Base-by-base conservation (phyloP, 2,329 filamentous ascomycete genomes). In the Emydomyces testavorans region DNA sequence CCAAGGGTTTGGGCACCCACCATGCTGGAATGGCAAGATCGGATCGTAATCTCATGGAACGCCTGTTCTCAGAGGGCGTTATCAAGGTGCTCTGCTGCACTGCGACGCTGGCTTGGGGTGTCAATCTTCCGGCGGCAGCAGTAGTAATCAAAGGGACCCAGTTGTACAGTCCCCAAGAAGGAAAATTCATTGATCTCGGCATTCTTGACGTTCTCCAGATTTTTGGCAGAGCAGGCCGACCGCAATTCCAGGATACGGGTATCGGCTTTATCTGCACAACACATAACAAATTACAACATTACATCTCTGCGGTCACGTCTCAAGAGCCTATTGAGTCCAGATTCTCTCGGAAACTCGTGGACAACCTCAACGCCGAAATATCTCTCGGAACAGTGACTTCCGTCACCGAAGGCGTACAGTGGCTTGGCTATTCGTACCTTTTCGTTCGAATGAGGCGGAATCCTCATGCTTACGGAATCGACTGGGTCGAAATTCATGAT, bases 141-240 rank as follows among this genome's bases (percentile, higher is more conserved):
- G 92, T 98, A 43, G 78, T 98, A 46, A 98, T 98, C 74, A 98
- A 98, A 64, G 92, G 92, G 13, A 98, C 92, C 0, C 90, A 96
- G 61, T 78, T 98, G 0, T 98, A 98, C 68, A 96, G 89, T 62
- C 83, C 92, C 0, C 86, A 95, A 62, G 90, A 94, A 45, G 92
- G 92, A 65, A 94, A 94, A 65, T 96, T 95, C 57, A 83, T 95
- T 16, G 92, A 98, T 60, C 75, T 98, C 4, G 90, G 92, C 2
- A 98, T 98, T 55, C 75, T 98, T 1, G 92, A 98, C 63, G 92
- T 98, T 13, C 73, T 98, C 48, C 92, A 98, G 63, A 98, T 98
- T 51, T 98, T 98, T 61, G 92, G 92, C 72, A 89, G 92, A 75
- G 93, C 92, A 51, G 92, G 92, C 72, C 84, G 92, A 64, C 92